Percentiles rank a stretch among this genome's conserved stretches.
phyloP scores from a whole-genome alignment of 805 yeast genomes.

The Hanseniaspora thailandica region DNA sequence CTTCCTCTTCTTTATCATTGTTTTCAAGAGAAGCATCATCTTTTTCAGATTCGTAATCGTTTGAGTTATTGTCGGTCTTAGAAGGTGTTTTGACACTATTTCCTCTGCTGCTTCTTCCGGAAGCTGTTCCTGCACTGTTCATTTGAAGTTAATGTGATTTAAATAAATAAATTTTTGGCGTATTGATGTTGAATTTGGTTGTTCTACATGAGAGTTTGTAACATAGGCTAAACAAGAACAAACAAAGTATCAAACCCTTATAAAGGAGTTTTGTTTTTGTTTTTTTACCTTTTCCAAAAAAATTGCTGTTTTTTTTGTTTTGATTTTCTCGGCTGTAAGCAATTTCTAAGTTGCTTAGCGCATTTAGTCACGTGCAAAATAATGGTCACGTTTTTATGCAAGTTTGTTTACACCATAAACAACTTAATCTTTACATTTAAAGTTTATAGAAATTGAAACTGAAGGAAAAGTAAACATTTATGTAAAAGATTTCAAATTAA shows the following conservation, averaged over 20 bases:
- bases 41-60: background rate
- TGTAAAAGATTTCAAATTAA: no score
- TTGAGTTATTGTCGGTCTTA: background rate
- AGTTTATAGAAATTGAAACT: no score
- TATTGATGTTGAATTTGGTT: background rate
- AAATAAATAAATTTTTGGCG: no score
- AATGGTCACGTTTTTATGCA: no score
- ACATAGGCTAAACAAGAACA: no score
- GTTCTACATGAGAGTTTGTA: no score
- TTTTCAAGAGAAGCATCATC: background rate
- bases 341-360: background rate
- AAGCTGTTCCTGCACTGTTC: background rate
- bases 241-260: no score
- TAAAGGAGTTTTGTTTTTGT: no score
- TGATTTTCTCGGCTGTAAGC: background rate
- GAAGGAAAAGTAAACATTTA: no score
- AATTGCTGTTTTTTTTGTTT: background rate
- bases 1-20: conserved; percentile 21
- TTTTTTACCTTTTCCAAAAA: no score
- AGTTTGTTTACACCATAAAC: background rate
- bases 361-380: background rate
- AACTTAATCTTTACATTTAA: background rate
- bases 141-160: background rate
- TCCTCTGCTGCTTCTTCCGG: background rate
- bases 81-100: background rate